Base-by-base conservation (phyloP, 1,284 basidiomycete genomes). In the Mixia osmundae region DNA sequence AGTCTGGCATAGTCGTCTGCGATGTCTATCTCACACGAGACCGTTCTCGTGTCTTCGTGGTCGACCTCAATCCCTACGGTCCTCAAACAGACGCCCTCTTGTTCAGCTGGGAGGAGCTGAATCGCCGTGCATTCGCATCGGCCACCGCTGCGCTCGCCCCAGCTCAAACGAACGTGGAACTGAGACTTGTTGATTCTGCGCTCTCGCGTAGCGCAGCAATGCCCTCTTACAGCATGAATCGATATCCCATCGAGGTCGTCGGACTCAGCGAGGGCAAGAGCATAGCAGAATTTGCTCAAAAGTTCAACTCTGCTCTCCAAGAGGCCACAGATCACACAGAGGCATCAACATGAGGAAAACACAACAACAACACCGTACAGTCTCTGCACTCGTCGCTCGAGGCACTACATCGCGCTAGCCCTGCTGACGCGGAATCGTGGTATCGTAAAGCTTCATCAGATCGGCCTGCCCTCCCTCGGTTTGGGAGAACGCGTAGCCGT, bases 401-500 rank as follows among this genome's bases (percentile, higher is more conserved):
- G n/a, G n/a, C n/a, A n/a, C n/a, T n/a, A n/a, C n/a, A n/a, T n/a
- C n/a, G n/a, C n/a, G n/a, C 25, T 26, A n/a, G n/a, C n/a, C n/a
- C n/a, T n/a, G n/a, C n/a, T n/a, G n/a, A n/a, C n/a, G n/a, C n/a
- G n/a, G 36, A 15, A 39, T 30, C 8, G 45, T 42, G 4, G 49
- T 50, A 33, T 54, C 52, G 47, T 53, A 54, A 19, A 43, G 42
- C 10, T 52, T 43, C 24, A 54, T 54, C 33, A 54, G 47, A 18
- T 50, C 46, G 39, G 52, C 53, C 36, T 54, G 52, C 3, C 46
- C 47, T 18, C 50, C 51, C 37, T 54, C 53, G 16, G 51, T 54
- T 57, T 94, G 85, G 52, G 76, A 82, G 64, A 95, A 95, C 2
- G 87, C 85, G 54, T 94, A 94, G 1, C 85, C 85, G 40, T 87